Conservation (phyloP, 2,329 filamentous ascomycete species). For the Aphanoascus verrucosus region DNA sequence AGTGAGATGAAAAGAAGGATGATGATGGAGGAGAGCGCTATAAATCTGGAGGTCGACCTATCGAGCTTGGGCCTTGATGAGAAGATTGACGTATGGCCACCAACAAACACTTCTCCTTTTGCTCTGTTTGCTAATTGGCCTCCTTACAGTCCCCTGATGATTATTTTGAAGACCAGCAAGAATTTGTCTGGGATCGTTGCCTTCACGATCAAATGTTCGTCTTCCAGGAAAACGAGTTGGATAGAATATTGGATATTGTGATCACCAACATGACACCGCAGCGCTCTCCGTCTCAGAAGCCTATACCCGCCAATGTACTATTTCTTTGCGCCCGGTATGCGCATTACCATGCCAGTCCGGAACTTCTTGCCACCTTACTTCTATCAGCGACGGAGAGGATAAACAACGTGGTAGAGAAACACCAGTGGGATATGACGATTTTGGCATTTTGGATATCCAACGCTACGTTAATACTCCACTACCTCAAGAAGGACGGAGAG, state of each 20-base stretch:
- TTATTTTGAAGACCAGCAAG: constrained; percentile 77
- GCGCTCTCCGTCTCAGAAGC: constrained; percentile 90
- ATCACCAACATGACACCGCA: constrained; percentile 98
- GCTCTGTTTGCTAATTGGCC: constrained; percentile 2
- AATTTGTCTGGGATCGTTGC: constrained; percentile 92
- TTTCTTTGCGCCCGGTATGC: constrained; percentile 93
- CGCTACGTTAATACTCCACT: constrained; percentile 86
- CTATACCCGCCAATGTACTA: constrained; percentile 91
- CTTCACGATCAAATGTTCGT: constrained; percentile 99
- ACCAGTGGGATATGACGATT: constrained; percentile 99
- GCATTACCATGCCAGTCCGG: constrained; percentile 84
- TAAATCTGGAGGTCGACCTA: constrained; percentile 90
- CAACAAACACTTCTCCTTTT: constrained; percentile 2
- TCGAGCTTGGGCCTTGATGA: constrained; percentile 95
- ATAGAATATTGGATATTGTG: constrained; percentile 84
- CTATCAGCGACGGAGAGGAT: constrained; percentile 88
- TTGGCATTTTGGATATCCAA: constrained; percentile 98
- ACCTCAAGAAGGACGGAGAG: constrained; percentile 85
- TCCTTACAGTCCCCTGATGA: constrained; percentile 34
- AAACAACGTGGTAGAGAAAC: constrained; percentile 86
- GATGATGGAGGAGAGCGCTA: constrained; percentile 99
- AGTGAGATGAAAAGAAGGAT: constrained; percentile 79
- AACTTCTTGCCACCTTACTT: constrained; percentile 70
- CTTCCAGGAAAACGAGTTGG: constrained; percentile 88
- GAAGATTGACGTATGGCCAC: constrained; percentile 63